Evolutionary conservation across 306 rosid species (phyloP).

Genomic region (Argentina anserina): DNA sequence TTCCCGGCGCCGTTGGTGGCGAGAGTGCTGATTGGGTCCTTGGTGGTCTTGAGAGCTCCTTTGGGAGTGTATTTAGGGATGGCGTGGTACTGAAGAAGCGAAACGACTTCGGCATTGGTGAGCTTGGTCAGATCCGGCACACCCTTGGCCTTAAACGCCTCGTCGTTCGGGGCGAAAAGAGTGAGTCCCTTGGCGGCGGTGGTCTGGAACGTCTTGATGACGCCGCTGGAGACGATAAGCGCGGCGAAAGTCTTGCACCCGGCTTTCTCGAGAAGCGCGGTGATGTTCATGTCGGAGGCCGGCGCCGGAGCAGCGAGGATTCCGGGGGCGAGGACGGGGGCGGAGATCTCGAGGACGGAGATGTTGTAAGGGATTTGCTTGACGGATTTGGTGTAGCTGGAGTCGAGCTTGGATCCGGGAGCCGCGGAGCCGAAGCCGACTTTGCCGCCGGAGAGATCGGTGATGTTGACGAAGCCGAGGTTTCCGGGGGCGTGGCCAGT

Average conservation of each 20-base stretch:
- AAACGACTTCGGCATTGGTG: conserved; percentile 68
- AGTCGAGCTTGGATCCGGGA: conserved; percentile 84
- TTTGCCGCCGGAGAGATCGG: conserved; percentile 78
- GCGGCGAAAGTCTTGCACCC: conserved; percentile 72
- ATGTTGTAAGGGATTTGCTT: conserved; percentile 77
- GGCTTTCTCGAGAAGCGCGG: conserved; percentile 70
- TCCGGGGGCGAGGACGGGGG: conserved; percentile 74
- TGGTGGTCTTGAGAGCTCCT: conserved; percentile 65
- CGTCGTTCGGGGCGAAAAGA: conserved; percentile 79
- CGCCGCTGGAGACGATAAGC: conserved; percentile 49
- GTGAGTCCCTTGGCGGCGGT: conserved; percentile 68
- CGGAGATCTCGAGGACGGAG: conserved; percentile 69
- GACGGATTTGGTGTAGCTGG: conserved; percentile 70
- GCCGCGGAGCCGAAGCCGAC: conserved; percentile 88
- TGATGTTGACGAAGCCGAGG: conserved; percentile 81
- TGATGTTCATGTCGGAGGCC: conserved; percentile 51
- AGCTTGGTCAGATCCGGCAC: conserved; percentile 83
- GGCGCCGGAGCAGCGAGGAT: conserved; percentile 81
- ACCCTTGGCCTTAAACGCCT: conserved; percentile 71
- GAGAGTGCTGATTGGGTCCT: conserved; percentile 49
- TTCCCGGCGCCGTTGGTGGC: conserved; percentile 81
- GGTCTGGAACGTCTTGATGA: conserved; percentile 57
- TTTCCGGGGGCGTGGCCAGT: conserved; percentile 75
- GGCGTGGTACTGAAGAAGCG: conserved; percentile 73
- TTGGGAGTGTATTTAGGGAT: conserved; percentile 53